Base-by-base conservation (phyloP, 306 rosid genomes). In the Cicer chorassanicum region DNA sequence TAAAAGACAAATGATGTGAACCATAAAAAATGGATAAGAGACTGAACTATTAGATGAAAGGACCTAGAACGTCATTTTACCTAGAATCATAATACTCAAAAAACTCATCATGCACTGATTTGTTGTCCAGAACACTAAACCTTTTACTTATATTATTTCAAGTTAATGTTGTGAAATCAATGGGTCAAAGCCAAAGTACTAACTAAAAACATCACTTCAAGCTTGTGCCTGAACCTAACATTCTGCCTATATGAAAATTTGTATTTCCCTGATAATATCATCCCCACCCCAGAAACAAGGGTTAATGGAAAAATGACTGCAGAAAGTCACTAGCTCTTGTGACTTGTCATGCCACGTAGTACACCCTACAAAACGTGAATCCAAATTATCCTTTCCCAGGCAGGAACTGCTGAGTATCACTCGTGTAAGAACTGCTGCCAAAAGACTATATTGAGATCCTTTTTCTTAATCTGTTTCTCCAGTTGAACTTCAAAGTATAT, bases 401-500 rank as follows among this genome's bases (percentile, higher is more conserved):
- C 66, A 50, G 80, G 81, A 82, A 76, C 67, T 62, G 79, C 77
- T 62, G 54, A 45, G 84, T 57, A 73, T 76, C 76, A 43, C 73
- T 42, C 74, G 46, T 46, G 79, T 54, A 77, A 40, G 42, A 80
- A 60, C 55, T 15, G 68, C 76, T 64, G 72, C 76, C 56, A 44
- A 49, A 54, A 44, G 74, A 34, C 85, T 43, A 76, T 73, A 43
- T 69, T 74, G 59, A 75, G 84, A 79, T 64, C 70, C 43, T 83
- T 63, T 65, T 53, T 62, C 77, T 64, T 40, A 34, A 60, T 56
- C 39, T 54, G 61, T 71, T 78, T 73, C 59, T 51, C 67, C 59
- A 49, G 87, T 73, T 70, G 82, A 80, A 57, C 16, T 78, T 82
- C 62, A 50, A 78, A 12, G 69, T 72, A 78, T 68, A 79, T 41